Evolutionary conservation across 2,329 filamentous ascomycete species (phyloP), one percentile per base, ranked within the genome.

Genomic region (Phialocephala subalpina): DNA sequence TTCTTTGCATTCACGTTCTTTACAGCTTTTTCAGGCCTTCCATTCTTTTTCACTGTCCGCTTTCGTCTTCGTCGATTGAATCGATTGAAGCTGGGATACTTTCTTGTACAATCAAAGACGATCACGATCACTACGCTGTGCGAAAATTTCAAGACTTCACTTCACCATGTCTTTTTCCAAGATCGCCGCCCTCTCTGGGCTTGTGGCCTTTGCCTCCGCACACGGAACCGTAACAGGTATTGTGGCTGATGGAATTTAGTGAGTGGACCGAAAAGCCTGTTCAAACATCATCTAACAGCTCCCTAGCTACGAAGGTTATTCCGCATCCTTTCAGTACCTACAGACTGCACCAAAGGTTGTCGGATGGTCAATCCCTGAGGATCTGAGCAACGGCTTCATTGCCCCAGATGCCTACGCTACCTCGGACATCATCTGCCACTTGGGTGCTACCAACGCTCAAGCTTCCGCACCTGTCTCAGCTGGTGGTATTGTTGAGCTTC

Each of bases 401-500:
- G 80, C 80, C 22, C 84, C 85, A 14, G 79, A 77, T 62, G 75
- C 77, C 27, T 83, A 82, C 66, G 70, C 67, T 20, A 71, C 69
- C 45, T 70, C 78, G 1, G 82, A 84, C 59, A 86, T 86, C 69
- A 81, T 83, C 73, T 86, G 84, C 73, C 82, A 85, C 73, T 77
- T 77, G 20, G 74, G 77, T 12, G 79, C 79, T 8, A 78, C 75
- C 2, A 77, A 81, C 18, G 83, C 77, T 1, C 73, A 76, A 25
- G 78, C 78, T 3, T 78, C 79, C 58, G 80, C 81, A 7, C 74
- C 76, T 14, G 78, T 85, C 42, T 72, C 77, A 4, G 83, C 84
- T 2, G 84, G 84, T 35, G 79, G 80, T 67, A 76, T 75, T 57
- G 75, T 86, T 67, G 79, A 80, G 33, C 74, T 86, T 52, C 78